Evolutionary conservation across 2,329 filamentous ascomycete species (phyloP).

Genomic region (Cladosporium colombiae): DNA sequence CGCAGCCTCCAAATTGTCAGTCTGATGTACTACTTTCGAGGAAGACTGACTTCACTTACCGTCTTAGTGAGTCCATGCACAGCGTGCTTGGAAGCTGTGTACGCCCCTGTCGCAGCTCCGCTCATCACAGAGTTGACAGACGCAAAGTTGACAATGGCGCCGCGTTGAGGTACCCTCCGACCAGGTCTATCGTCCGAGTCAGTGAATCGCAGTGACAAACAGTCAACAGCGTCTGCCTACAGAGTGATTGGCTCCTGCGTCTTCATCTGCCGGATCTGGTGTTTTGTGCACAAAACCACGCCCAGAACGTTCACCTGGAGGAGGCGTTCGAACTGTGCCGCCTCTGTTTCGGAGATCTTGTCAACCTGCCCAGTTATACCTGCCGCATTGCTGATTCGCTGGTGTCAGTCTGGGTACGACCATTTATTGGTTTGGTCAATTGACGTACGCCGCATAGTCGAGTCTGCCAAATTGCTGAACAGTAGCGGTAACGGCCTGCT

Average conservation of each 20-base stretch:
- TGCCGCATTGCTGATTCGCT: background rate
- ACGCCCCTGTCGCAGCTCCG: slow-evolving; percentile 40
- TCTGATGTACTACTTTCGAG: slow-evolving; percentile 19
- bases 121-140: slow-evolving; percentile 41
- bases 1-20: background rate
- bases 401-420: background rate
- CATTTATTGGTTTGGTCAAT: background rate
- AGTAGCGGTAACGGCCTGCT: background rate
- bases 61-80: slow-evolving; percentile 45
- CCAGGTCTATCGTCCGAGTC: background rate
- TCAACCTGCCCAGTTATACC: background rate
- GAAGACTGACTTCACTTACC: slow-evolving; percentile 11
- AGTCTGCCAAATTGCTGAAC: background rate
- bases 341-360: background rate
- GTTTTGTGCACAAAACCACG: background rate
- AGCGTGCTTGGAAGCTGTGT: slow-evolving; percentile 44
- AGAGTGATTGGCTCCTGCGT: background rate
- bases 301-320: background rate
- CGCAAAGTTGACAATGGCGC: slow-evolving; percentile 44
- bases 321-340: background rate
- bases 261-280: background rate
- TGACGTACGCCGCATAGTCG: background rate
- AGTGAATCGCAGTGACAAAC: background rate
- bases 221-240: background rate
- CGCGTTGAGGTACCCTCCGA: slow-evolving; percentile 29